Percentiles rank a stretch among this genome's conserved stretches.
Evolutionary conservation across 257 asterid genomes (phyloP).

Genomic region (Leptodermis oblonga): DNA sequence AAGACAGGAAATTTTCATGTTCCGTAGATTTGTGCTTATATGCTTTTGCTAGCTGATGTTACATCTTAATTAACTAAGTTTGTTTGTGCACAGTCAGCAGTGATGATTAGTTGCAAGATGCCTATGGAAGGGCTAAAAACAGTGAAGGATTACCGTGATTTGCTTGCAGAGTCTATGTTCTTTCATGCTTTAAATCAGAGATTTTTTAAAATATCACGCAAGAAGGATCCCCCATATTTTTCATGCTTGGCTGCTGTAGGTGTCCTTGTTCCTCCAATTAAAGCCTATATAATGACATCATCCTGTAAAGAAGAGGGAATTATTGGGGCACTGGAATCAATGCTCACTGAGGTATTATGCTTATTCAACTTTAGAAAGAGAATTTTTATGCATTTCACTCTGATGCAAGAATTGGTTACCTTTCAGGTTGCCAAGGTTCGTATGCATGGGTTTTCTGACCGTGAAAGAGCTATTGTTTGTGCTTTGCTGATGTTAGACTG

Average conservation of each 20-base stretch:
- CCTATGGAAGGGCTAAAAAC: conserved; percentile 65
- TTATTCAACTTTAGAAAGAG: conserved; percentile 8
- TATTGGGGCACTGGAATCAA: too few relatives aligned
- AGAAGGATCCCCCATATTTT: too few relatives aligned
- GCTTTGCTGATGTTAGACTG: conserved; percentile 79
- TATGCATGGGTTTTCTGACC: conserved; percentile 90
- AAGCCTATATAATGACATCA: conserved; percentile 85
- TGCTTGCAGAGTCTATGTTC: conserved; percentile 94
- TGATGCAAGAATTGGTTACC: conserved; percentile 34
- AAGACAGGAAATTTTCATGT: not conserved
- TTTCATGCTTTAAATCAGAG: conserved; percentile 92
- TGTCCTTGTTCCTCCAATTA: conserved; percentile 71
- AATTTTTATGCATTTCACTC: conserved; percentile 24
- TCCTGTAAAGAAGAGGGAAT: conserved; percentile 83
- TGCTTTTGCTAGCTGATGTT: not conserved
- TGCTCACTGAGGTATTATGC: conserved; percentile 69
- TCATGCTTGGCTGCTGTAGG: conserved; percentile 93
- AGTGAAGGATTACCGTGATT: conserved; percentile 71
- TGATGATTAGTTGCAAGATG: conserved; percentile 93
- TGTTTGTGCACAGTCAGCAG: conserved; percentile 71
- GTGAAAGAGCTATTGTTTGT: conserved; percentile 74
- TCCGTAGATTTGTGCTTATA: not conserved
- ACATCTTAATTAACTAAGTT: conserved; percentile 16
- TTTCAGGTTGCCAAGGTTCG: too few relatives aligned
- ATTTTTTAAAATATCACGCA: conserved; percentile 86